Base-by-base conservation (phyloP, 305 asterid genomes). In the Fraxinus platypoda region DNA sequence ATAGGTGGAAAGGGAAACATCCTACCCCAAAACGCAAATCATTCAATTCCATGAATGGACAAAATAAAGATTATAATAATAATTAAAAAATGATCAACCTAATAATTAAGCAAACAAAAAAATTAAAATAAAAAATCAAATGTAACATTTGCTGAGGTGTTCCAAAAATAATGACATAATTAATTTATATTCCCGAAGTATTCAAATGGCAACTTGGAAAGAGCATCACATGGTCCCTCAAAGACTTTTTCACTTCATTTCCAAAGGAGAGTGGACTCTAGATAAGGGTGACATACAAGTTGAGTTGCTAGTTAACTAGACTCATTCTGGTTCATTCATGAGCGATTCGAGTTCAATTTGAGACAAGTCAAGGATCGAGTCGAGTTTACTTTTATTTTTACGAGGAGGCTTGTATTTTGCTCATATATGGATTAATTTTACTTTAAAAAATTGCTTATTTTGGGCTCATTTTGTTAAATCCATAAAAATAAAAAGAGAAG, bases 141-240 rank as follows among this genome's bases (percentile, higher is more conserved):
- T 3, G 4, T 68, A 15, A 25, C 74, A 68, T 68, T 68, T 68
- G 74, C 2, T 26, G 35, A 28, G 74, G 38, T 68, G 74, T 30
- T 68, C 35, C 12, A 26, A 28, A 11, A 28, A 11, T 9, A 25
- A 64, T 21, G 28, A 2, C n/a, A 11, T 9, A 21, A 9, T 21
- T 23, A 21, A 11, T 62, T 62, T 62, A 23, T n/a, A 54, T 64
- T 64, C 72, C 34, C n/a, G 9, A 64, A 68, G 38, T 81, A 81
- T 76, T 83, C n/a, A 49, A 74, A 30, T 46, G 26, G 13, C 84
- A 75, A 76, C 75, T 59, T 31, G 83, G 66, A 43, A 46, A 37
- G 37, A 68, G 74, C 74, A 13, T 81, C 83, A 80, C 74, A 84
- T 59, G 86, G 84, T 75, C 78, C 83, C 21, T 41, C 76, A 83